Evolutionary conservation across 2,329 filamentous ascomycete species (phyloP).

Genomic region (Pseudonectria buxi): DNA sequence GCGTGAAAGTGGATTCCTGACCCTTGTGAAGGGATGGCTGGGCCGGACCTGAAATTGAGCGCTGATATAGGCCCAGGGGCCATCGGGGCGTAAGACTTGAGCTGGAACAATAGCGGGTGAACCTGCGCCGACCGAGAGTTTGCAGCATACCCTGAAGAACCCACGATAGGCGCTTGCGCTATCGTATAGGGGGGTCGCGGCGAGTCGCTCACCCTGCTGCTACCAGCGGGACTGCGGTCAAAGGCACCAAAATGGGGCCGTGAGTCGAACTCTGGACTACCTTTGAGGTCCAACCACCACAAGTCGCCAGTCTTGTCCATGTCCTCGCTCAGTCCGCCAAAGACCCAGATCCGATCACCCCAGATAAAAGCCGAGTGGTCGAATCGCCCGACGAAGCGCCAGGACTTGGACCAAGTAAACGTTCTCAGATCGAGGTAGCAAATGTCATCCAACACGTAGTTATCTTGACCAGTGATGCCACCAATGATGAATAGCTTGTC

Average conservation of each 20-base stretch:
- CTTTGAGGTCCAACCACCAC: slow-evolving; percentile 95
- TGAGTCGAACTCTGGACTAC: slow-evolving; percentile 75
- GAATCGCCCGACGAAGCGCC: slow-evolving; percentile 91
- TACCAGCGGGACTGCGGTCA: slow-evolving; percentile 38
- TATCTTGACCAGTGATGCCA: slow-evolving; percentile 90
- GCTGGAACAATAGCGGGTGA: slow-evolving; percentile 57
- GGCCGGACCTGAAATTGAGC: slow-evolving; percentile 75
- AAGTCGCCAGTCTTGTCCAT: slow-evolving; percentile 96
- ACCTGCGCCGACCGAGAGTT: slow-evolving; percentile 63
- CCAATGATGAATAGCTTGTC: slow-evolving; percentile 95
- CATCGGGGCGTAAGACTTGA: slow-evolving; percentile 70
- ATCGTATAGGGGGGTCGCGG: slow-evolving; percentile 47
- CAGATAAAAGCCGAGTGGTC: slow-evolving; percentile 95
- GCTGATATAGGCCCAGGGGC: slow-evolving; percentile 86
- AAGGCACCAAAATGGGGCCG: slow-evolving; percentile 50
- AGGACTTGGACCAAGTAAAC: slow-evolving; percentile 93
- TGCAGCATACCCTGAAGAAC: slow-evolving; percentile 58
- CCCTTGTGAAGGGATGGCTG: slow-evolving; percentile 79
- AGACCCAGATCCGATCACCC: slow-evolving; percentile 89
- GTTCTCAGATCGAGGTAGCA: slow-evolving; percentile 96
- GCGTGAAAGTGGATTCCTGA: slow-evolving; percentile 93
- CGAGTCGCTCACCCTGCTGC: slow-evolving; percentile 39
- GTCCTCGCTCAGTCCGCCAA: slow-evolving; percentile 87
- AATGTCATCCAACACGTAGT: slow-evolving; percentile 88
- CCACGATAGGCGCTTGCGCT: slow-evolving; percentile 43